A percentile compares a stretch with the other conserved stretches of the same genome.
Evolutionary conservation across 2,329 filamentous ascomycete species (phyloP).

Genomic region (Diaporthe citri): DNA sequence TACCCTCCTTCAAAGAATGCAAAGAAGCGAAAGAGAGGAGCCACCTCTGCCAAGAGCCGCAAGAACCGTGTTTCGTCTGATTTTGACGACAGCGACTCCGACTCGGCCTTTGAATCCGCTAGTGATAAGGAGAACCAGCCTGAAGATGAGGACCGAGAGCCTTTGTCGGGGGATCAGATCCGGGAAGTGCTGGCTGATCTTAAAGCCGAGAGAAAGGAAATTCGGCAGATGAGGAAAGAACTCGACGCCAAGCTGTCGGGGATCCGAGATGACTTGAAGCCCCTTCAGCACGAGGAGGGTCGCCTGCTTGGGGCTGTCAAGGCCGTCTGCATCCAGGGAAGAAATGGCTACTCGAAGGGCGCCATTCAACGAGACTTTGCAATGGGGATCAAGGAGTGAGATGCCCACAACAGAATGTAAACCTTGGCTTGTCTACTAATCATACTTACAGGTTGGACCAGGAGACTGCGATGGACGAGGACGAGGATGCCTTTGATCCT

Average conservation of each 20-base stretch:
- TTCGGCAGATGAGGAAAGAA: neutral
- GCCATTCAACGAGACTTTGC: slow-evolving; percentile 11
- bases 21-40: neutral
- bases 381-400: slow-evolving; percentile 9
- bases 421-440: neutral
- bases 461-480: neutral
- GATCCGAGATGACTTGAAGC: neutral
- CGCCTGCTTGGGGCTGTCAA: slow-evolving; percentile 2
- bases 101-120: neutral
- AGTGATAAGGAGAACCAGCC: neutral
- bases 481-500: slow-evolving; percentile 10
- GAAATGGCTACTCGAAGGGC: slow-evolving; percentile 5
- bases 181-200: neutral
- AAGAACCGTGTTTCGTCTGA: neutral
- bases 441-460: neutral
- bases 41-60: neutral
- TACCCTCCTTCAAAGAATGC: neutral
- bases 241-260: neutral
- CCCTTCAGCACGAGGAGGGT: neutral
- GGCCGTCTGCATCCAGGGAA: slow-evolving; percentile 7
- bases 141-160: neutral
- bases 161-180: slow-evolving; percentile 6
- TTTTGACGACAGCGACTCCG: slow-evolving; percentile 1
- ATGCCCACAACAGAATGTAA: neutral
- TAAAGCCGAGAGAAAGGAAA: slow-evolving; percentile 1